Percentiles rank a stretch among this genome's conserved stretches.
Evolutionary conservation across 2,329 filamentous ascomycete species (phyloP).

Genomic region (Teratosphaeria zuluensis): DNA sequence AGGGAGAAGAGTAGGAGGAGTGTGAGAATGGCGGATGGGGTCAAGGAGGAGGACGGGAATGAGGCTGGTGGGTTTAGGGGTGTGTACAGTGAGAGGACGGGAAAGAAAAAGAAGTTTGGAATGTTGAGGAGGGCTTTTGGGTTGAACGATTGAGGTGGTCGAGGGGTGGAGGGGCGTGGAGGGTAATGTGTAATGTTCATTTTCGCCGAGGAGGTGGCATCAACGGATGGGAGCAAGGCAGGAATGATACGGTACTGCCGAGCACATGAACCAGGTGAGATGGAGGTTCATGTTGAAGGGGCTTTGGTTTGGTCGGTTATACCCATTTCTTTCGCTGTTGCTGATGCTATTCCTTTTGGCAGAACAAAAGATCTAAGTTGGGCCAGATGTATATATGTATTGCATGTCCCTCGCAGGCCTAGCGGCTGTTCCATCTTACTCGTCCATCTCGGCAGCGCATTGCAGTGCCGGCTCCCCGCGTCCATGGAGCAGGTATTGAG

Average conservation of each 20-base stretch:
- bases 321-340: background rate
- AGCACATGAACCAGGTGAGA: background rate
- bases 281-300: background rate
- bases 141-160: constrained; percentile 37
- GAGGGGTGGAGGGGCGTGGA: background rate
- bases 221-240: background rate
- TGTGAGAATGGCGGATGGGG: constrained; percentile 6
- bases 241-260: background rate
- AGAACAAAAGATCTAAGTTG: background rate
- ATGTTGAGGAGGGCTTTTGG: constrained; percentile 57
- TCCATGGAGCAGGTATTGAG: too few relatives aligned
- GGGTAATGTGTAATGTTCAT: constrained; percentile 1
- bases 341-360: background rate
- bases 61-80: constrained; percentile 15
- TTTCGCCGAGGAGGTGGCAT: background rate
- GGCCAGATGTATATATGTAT: background rate
- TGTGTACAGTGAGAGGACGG: constrained; percentile 25
- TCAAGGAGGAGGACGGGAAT: constrained; percentile 8
- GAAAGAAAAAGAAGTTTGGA: constrained; percentile 58
- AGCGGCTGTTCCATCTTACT: background rate
- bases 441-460: too few relatives aligned
- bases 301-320: background rate
- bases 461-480: too few relatives aligned
- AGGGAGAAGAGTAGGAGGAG: background rate
- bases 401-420: background rate